Conservation (phyloP, 1,284 basidiomycete genomes). For the Trametes versicolor region DNA sequence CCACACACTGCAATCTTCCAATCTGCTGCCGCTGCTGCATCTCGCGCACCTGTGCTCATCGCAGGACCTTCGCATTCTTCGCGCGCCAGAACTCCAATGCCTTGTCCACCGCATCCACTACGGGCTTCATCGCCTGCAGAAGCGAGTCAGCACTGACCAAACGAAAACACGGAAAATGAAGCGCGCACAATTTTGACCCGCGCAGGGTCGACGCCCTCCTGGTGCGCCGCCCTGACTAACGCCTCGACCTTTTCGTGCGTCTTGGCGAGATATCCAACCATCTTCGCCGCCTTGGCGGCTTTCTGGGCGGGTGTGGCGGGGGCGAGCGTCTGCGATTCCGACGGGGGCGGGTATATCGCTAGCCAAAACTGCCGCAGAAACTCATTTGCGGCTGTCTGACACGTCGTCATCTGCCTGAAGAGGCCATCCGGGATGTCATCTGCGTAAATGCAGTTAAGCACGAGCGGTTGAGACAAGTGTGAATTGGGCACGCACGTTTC, state of each 20-base stretch:
- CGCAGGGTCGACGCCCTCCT: slow-evolving; percentile 69
- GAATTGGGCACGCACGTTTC: slow-evolving; percentile 58
- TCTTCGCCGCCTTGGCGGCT: slow-evolving; percentile 81
- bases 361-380: slow-evolving; percentile 98
- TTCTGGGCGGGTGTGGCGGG: slow-evolving; percentile 69
- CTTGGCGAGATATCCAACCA: slow-evolving; percentile 83
- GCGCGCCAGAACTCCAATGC: slow-evolving; percentile 71
- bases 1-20: background rate
- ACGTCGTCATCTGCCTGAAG: slow-evolving; percentile 84
- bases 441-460: slow-evolving; percentile 40
- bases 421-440: slow-evolving; percentile 85
- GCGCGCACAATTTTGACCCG: slow-evolving; percentile 72
- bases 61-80: slow-evolving; percentile 35
- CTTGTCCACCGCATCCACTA: slow-evolving; percentile 80
- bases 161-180: background rate
- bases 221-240: slow-evolving; percentile 71
- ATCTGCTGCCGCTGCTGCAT: background rate
- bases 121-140: slow-evolving; percentile 80
- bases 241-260: slow-evolving; percentile 86
- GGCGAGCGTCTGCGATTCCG: slow-evolving; percentile 61
- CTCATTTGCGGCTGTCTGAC: slow-evolving; percentile 94
- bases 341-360: slow-evolving; percentile 81
- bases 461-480: too few relatives aligned
- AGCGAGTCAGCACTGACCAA: background rate
- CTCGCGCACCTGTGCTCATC: slow-evolving; percentile 22